Base-by-base conservation (phyloP, 768 basidiomycete genomes). In the Trametes sanguinea region DNA sequence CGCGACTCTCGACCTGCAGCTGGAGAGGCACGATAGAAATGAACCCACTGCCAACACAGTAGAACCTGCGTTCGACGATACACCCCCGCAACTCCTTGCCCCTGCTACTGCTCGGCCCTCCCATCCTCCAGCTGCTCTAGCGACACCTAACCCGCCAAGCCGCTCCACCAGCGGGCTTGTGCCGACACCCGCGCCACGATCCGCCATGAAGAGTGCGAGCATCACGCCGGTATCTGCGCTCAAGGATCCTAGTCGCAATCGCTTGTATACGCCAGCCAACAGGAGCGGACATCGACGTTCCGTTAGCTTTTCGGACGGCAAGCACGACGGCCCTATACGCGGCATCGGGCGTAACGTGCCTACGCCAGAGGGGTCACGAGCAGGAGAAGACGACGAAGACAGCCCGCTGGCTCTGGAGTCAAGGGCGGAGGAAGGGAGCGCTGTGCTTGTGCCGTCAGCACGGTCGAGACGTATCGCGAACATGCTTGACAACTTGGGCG, bases 241-340 rank as follows among this genome's bases (percentile, higher is more conserved):
- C 73, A 86, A 84, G 68, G 80, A 82, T 67, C 73, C 80, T 22
- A 80, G 71, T 68, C 79, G 80, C 33, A 69, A 74, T n/a, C 77
- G 76, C 52, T 75, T 82, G 65, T 79, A 79, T 61, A 90, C 85
- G 16, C 89, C 87, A n/a, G 73, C 80, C 42, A 78, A 78, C 51
- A 76, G 70, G 54, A 65, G 74, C 14, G 74, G 76, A 11, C 85
- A 88, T 66, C 84, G 87, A n/a, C 83, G 94, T 42, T 94, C 91
- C 45, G 96, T 99, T 60, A 96, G 94, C 73, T 99, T 99, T 77
- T 97, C 95, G 29, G 97, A 99, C 71, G 97, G 97, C 5, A 90
- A 87, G 71, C 83, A 83, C 62, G 88, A 90, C 35, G 95, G 96
- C 2, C 94, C 92, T n/a, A 97, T 97, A 48, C 78, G 79, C 55